These are phyloP conservation scores for Microthlaspi erraticum DNA, from an alignment of 345 rosid genomes.

Conservation along the genomic window DNA sequence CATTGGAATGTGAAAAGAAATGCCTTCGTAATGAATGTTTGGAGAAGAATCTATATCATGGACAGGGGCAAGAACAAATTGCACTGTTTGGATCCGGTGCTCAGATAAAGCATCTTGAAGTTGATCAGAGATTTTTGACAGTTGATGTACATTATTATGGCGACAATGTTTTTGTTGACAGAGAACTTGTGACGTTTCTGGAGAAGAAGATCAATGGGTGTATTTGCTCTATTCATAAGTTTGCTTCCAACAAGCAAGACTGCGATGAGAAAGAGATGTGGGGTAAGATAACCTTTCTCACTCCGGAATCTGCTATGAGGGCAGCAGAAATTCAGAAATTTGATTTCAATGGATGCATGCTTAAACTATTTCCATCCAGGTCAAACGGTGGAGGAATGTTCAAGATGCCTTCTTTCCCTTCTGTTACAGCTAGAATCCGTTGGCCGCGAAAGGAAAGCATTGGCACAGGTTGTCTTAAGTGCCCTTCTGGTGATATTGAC, in stretches of 20 bases:
- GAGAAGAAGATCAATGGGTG: slow-evolving; percentile 62
- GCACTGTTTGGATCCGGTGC: slow-evolving; percentile 94
- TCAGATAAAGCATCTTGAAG: slow-evolving; percentile 86
- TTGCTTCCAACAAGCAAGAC: slow-evolving; percentile 48
- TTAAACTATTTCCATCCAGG: slow-evolving; percentile 61
- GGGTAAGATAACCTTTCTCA: slow-evolving; percentile 83
- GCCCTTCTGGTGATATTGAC: slow-evolving; percentile 54
- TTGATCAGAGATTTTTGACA: slow-evolving; percentile 65
- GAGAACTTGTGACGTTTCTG: slow-evolving; percentile 67
- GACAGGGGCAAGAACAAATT: slow-evolving; percentile 57
- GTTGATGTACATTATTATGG: slow-evolving; percentile 65
- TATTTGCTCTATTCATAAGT: slow-evolving; percentile 67
- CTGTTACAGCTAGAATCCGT: slow-evolving; percentile 65
- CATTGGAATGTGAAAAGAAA: slow-evolving; percentile 64
- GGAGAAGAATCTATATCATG: slow-evolving; percentile 66
- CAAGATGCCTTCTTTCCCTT: slow-evolving; percentile 66
- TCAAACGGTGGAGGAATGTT: slow-evolving; percentile 52
- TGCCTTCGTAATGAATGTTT: slow-evolving; percentile 72
- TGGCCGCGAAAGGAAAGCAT: slow-evolving; percentile 79
- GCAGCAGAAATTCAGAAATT: slow-evolving; percentile 62
- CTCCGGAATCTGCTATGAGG: slow-evolving; percentile 73
- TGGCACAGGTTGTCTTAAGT: slow-evolving; percentile 55
- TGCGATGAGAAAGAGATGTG: slow-evolving; percentile 64
- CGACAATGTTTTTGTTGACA: slow-evolving; percentile 56
- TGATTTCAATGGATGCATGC: slow-evolving; percentile 60